Evolutionary conservation across 2,329 filamentous ascomycete species (phyloP), one percentile per base, ranked within the genome.

Genomic region (Penicillium janthinellum): DNA sequence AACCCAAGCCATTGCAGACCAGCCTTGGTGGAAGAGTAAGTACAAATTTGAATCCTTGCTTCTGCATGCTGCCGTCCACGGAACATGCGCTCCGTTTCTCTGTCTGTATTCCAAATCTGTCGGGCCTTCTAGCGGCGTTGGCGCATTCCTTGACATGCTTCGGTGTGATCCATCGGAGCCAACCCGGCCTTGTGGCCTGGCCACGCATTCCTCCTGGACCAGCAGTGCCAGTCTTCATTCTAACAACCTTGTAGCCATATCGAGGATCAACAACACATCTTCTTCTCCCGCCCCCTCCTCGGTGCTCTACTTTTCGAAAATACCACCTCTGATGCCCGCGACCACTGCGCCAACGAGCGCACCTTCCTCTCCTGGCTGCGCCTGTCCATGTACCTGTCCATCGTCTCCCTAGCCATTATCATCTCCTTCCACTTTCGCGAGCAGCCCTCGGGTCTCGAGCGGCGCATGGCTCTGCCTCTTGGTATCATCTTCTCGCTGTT

Each of bases 311-410:
- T 90, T 38, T 89, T 90, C 73, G 85, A 88, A 60, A 90, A 90
- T 67, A 79, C 79, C 54, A 81, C 86, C 60, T 88, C 85, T 25
- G 88, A 90, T 71, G 87, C 87, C 5, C 79, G 86, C 60, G 86
- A 89, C 67, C 86, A 88, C 74, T 86, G 84, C 67, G 86, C 86
- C 25, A 88, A 88, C 63, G 86, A 89, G 70, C 81, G 86, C 66
- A 89, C 86, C 0, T 97, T 97, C 72, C 88, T 98, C 31, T 95
- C 94, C 1, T 97, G 95, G 84, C 86, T 98, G 20, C 88, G 93
- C 4, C 84, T 98, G 2, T 88, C 90, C 35, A 86, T 96, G 68
- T 96, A 96, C 79, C 93, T 98, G 85, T 88, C 92, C 64, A 83
- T 99, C 54, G 92, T 98, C 8, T 87, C 91, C 31, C 86, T 96